Conservation (phyloP, 305 asterid species). For the Solanum hybrid region DNA sequence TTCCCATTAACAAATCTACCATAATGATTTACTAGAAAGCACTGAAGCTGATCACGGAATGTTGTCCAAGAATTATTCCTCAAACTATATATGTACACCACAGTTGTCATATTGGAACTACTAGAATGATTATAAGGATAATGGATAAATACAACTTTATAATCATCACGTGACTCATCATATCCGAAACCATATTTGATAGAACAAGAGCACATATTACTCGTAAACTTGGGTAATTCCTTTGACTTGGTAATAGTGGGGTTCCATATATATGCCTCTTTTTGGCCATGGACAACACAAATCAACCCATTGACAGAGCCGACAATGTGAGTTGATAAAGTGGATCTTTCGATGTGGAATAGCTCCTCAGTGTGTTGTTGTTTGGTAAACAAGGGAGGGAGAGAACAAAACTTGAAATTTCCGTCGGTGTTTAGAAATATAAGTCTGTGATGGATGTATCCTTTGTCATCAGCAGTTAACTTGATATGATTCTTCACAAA, state of each 20-base stretch:
- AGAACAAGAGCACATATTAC: background rate
- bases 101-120: background rate
- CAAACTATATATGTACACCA: background rate
- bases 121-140: background rate
- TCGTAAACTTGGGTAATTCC: background rate
- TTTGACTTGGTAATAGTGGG: background rate
- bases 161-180: constrained; percentile 1
- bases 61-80: background rate
- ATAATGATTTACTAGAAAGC: background rate
- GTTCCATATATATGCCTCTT: background rate
- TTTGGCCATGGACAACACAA: background rate
- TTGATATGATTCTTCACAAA: no score
- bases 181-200: constrained; percentile 7
- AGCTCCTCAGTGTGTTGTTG: background rate
- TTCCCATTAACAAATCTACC: background rate
- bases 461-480: no score
- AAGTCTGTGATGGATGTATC: no score
- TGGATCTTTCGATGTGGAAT: no score
- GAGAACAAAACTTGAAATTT: background rate
- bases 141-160: background rate
- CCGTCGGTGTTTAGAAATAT: background rate
- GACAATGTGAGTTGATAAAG: background rate
- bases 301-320: constrained; percentile 8
- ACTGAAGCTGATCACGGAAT: background rate
- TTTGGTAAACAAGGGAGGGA: background rate